These are phyloP conservation scores for Sodiomyces alkalinus DNA, from an alignment of 2,329 filamentous ascomycete genomes.

Conservation along the genomic window DNA sequence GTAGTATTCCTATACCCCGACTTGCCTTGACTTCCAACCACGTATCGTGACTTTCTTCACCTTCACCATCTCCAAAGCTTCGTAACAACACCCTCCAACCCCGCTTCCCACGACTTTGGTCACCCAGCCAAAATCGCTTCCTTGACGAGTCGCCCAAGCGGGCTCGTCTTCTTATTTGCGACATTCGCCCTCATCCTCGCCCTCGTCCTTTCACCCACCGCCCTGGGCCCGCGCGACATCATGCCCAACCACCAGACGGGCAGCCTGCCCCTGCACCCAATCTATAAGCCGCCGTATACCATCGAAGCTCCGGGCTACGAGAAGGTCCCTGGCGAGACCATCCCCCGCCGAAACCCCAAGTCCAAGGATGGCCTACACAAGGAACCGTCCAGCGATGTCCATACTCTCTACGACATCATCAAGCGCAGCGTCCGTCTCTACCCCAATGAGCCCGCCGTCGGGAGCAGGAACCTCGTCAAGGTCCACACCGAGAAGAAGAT, in stretches of 20 bases:
- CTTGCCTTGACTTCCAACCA: no score
- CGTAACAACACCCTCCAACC: no score
- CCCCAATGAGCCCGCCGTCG: conserved; percentile 50
- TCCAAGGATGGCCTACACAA: conserved; percentile 56
- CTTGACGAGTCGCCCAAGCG: no score
- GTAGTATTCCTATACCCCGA: no score
- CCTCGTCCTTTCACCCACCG: no score
- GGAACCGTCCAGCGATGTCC: conserved; percentile 51
- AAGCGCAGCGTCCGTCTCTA: conserved; percentile 49
- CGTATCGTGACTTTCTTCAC: no score
- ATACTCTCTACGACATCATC: conserved; percentile 69
- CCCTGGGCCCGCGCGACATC: no score
- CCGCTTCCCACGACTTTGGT: no score
- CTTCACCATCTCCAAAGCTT: no score
- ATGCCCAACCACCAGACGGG: conserved; percentile 21
- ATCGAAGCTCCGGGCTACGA: conserved; percentile 54
- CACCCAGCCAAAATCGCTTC: no score
- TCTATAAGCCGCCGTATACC: conserved; percentile 59
- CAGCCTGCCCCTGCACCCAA: conserved; percentile 37
- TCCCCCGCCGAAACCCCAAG: conserved; percentile 59
- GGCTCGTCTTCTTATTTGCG: no score
- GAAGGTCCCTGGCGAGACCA: conserved; percentile 66
- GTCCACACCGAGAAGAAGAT: conserved; percentile 77
- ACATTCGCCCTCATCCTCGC: no score
- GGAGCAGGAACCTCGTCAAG: conserved; percentile 57